Evolutionary conservation across 2,329 filamentous ascomycete genomes (phyloP).

Genomic region (Boeremia lycopersici): DNA sequence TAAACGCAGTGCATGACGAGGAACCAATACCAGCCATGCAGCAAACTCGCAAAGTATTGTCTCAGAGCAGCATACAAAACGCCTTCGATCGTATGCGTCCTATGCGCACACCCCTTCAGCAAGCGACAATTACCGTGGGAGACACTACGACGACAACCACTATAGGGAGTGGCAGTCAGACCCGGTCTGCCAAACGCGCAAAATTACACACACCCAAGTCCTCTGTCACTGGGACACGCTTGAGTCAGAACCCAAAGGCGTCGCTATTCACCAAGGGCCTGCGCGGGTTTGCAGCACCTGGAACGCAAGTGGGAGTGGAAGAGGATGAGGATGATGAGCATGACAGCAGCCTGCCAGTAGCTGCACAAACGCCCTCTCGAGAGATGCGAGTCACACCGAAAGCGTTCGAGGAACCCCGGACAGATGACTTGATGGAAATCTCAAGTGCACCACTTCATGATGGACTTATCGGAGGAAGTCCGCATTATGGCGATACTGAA

Average conservation of each 20-base stretch:
- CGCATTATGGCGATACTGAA: not conserved
- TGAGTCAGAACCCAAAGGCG: slow-evolving; percentile 36
- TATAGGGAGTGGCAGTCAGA: slow-evolving; percentile 59
- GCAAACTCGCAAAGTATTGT: slow-evolving; percentile 41
- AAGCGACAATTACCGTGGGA: slow-evolving; percentile 78
- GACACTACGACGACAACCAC: slow-evolving; percentile 69
- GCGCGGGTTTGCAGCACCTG: slow-evolving; percentile 61
- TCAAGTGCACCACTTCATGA: slow-evolving; percentile 20
- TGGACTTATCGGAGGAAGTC: not conserved
- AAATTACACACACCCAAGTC: slow-evolving; percentile 51
- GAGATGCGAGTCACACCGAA: slow-evolving; percentile 12
- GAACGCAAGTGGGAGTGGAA: slow-evolving; percentile 48
- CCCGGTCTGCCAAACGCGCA: slow-evolving; percentile 55
- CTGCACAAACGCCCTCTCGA: slow-evolving; percentile 24
- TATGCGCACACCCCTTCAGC: slow-evolving; percentile 65
- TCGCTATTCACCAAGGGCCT: slow-evolving; percentile 54
- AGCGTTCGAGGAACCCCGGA: slow-evolving; percentile 21
- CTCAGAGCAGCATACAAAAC: slow-evolving; percentile 57
- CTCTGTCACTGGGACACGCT: slow-evolving; percentile 34
- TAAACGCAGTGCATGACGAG: slow-evolving; percentile 23
- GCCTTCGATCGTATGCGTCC: slow-evolving; percentile 70
- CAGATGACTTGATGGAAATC: slow-evolving; percentile 22
- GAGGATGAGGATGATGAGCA: slow-evolving; percentile 27
- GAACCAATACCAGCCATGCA: slow-evolving; percentile 36
- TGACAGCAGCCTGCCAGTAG: slow-evolving; percentile 22